Evolutionary conservation across 208 protist genomes (phyloP).

Genomic region (Naegleria gruberi): DNA sequence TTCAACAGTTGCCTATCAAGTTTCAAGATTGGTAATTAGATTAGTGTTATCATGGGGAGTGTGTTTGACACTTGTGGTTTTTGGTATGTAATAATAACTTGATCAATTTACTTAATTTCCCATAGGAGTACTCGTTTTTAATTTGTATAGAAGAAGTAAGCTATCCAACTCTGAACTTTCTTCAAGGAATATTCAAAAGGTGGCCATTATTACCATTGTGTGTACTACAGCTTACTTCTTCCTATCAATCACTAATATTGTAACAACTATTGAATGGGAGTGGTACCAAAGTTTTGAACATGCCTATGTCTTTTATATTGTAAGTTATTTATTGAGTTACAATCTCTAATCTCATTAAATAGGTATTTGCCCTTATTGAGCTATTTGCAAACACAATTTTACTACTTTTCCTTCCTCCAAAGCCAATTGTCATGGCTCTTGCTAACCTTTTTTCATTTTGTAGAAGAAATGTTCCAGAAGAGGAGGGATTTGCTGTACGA

Average conservation of each 20-base stretch:
- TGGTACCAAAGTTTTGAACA: not conserved
- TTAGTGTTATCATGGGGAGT: not conserved
- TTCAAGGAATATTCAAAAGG: not conserved
- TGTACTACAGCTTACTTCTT: not conserved
- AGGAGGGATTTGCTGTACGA: not conserved
- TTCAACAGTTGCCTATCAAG: not conserved
- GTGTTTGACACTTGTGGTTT: not conserved
- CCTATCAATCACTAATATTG: not conserved
- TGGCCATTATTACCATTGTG: not conserved
- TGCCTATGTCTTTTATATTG: conserved; percentile 3
- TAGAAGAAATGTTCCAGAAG: not conserved
- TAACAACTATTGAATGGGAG: not conserved
- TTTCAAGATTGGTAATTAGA: not conserved
- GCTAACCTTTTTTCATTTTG: not conserved
- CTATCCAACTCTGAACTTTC: not conserved
- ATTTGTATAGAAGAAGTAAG: not conserved
- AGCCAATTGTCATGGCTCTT: not conserved
- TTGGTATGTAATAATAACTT: not conserved
- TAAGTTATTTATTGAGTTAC: not conserved
- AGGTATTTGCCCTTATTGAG: not conserved
- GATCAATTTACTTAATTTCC: not conserved
- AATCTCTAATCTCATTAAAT: not conserved
- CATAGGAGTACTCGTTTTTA: not conserved
- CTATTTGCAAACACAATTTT: not conserved
- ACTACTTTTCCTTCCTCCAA: not conserved